phyloP scores from a whole-genome alignment of 140 eudicot genomes.

The Stevia rebaudiana region DNA sequence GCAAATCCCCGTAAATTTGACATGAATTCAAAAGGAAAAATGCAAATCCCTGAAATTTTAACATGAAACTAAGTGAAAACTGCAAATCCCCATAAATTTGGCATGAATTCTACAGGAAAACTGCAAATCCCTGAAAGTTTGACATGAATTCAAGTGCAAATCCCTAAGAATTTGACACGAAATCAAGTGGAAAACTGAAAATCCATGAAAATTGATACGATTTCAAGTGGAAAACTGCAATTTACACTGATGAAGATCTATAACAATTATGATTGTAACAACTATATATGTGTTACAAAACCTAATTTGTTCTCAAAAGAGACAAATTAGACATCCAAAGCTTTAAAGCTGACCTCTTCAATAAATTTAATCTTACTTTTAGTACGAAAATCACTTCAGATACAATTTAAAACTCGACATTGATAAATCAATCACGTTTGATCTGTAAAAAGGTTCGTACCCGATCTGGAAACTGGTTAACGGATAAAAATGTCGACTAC shows the following conservation, averaged over 20 bases:
- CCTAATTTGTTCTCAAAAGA: conserved; percentile 8
- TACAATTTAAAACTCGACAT: conserved; percentile 1
- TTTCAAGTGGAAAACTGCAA: neutral
- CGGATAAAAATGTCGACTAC: conserved; percentile 48
- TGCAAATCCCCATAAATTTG: too few relatives aligned
- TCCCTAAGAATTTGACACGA: too few relatives aligned
- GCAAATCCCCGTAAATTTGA: too few relatives aligned
- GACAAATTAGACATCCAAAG: conserved; percentile 12
- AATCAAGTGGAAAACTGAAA: conserved; percentile 93
- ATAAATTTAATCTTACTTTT: neutral
- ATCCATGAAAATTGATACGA: conserved; percentile 58
- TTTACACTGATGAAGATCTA: neutral
- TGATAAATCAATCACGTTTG: conserved; percentile 8
- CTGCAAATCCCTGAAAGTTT: too few relatives aligned
- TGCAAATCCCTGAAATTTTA: neutral
- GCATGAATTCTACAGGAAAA: too few relatives aligned
- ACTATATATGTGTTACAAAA: neutral
- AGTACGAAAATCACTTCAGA: neutral
- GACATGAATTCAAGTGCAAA: too few relatives aligned
- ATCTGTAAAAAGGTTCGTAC: conserved; percentile 24
- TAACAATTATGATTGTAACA: neutral
- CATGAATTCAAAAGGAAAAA: neutral
- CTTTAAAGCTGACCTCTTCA: conserved; percentile 18
- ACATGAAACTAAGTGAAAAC: neutral
- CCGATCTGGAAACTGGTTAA: conserved; percentile 77